Percentiles rank a stretch among this genome's conserved stretches.
Evolutionary conservation across 441 rosid species (phyloP).

Genomic region (Gossypium schwendimanii): DNA sequence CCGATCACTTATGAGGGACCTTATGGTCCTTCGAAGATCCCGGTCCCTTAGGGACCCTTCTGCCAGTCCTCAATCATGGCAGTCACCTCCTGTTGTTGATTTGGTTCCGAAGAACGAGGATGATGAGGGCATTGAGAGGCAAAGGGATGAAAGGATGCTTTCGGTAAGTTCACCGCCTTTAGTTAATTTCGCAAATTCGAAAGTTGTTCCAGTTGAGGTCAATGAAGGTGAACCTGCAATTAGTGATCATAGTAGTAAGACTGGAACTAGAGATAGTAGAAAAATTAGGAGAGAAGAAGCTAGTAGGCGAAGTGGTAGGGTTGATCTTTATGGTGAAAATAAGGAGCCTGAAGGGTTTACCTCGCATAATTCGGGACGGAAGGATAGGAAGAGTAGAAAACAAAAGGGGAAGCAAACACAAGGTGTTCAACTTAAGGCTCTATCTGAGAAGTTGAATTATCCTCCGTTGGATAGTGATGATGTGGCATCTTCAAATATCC

Average conservation of each 20-base stretch:
- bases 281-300: slow-evolving; percentile 62
- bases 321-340: slow-evolving; percentile 30
- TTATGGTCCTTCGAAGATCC: slow-evolving; percentile 80
- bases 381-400: slow-evolving; percentile 42
- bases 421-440: slow-evolving; percentile 44
- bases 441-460: slow-evolving; percentile 64
- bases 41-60: slow-evolving; percentile 91
- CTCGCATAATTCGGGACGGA: slow-evolving; percentile 43
- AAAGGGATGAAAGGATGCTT: slow-evolving; percentile 51
- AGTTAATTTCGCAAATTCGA: slow-evolving; percentile 44
- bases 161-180: slow-evolving; percentile 63
- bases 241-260: slow-evolving; percentile 44
- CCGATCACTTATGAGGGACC: slow-evolving; percentile 83
- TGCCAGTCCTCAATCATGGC: slow-evolving; percentile 86
- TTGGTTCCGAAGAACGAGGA: slow-evolving; percentile 61
- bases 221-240: slow-evolving; percentile 31
- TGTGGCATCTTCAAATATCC: slow-evolving; percentile 66
- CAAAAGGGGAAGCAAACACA: slow-evolving; percentile 51
- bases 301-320: slow-evolving; percentile 42
- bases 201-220: slow-evolving; percentile 42
- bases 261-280: slow-evolving; percentile 47
- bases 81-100: slow-evolving; percentile 72
- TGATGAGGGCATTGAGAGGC: slow-evolving; percentile 42
- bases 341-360: slow-evolving; percentile 32
- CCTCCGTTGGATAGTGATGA: slow-evolving; percentile 61